phyloP scores from a whole-genome alignment of 176 grass and related monocot species.

The Dendrocalamus sinicus region DNA sequence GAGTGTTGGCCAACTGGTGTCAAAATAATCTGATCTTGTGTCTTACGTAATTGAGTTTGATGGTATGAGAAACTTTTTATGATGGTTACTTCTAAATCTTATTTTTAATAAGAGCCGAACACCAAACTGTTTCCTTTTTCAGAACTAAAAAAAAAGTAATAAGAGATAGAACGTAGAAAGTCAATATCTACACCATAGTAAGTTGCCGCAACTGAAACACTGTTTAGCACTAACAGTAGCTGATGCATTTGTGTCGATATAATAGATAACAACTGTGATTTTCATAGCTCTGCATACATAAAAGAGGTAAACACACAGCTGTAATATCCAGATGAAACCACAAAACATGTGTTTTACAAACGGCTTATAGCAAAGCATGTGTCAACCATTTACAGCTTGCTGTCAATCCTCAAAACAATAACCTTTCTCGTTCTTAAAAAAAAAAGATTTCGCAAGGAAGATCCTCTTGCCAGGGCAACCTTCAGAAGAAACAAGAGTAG shows the following conservation, averaged over 20 bases:
- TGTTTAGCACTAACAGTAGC: background rate
- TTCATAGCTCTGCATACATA: background rate
- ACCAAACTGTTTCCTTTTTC: background rate
- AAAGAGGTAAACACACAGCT: background rate
- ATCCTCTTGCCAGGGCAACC: constrained; percentile 68
- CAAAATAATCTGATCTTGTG: background rate
- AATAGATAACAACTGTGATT: background rate
- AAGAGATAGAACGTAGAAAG: background rate
- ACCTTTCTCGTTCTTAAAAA: background rate
- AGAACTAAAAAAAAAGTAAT: background rate
- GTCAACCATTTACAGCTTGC: background rate
- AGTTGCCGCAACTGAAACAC: background rate
- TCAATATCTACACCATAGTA: background rate
- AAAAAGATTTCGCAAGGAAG: constrained; percentile 78
- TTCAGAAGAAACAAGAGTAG: constrained; percentile 67
- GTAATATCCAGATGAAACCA: background rate
- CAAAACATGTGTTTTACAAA: background rate
- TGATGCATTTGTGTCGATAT: background rate
- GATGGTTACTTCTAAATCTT: background rate
- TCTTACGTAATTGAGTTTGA: background rate
- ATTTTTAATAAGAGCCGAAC: background rate
- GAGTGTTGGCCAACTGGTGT: background rate
- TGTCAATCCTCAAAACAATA: background rate
- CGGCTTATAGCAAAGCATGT: background rate
- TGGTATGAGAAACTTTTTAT: background rate